Conservation (phyloP, 2,329 filamentous ascomycete genomes). For the Aspergillus persii region DNA sequence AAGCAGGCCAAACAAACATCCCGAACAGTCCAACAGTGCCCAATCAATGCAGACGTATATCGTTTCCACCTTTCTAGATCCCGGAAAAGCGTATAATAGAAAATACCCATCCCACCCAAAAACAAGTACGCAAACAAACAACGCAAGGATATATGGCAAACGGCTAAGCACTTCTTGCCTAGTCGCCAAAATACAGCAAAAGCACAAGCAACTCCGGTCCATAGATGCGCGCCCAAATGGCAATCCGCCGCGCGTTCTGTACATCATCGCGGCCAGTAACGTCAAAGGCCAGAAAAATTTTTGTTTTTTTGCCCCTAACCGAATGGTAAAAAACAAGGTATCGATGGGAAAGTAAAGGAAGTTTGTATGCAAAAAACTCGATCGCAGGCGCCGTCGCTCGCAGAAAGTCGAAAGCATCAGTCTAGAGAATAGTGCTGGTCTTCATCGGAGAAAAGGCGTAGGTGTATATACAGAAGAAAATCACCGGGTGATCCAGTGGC, state of each 20-base stretch:
- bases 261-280: slow-evolving; percentile 37
- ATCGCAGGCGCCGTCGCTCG: slow-evolving; percentile 44
- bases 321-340: slow-evolving; percentile 37
- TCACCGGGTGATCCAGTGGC: slow-evolving; percentile 30
- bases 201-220: slow-evolving; percentile 34
- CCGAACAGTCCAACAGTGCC: slow-evolving; percentile 36
- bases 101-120: slow-evolving; percentile 35
- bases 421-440: slow-evolving; percentile 35
- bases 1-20: slow-evolving; percentile 26
- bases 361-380: slow-evolving; percentile 36
- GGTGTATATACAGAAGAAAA: slow-evolving; percentile 34
- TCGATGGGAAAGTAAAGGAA: slow-evolving; percentile 25
- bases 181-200: slow-evolving; percentile 30
- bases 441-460: slow-evolving; percentile 28
- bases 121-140: slow-evolving; percentile 25
- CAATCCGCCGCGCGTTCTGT: slow-evolving; percentile 40
- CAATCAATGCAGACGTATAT: slow-evolving; percentile 46
- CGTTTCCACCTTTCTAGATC: slow-evolving; percentile 45
- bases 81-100: slow-evolving; percentile 30
- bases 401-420: slow-evolving; percentile 37
- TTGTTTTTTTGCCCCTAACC: slow-evolving; percentile 33
- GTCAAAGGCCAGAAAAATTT: slow-evolving; percentile 29
- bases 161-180: slow-evolving; percentile 27
- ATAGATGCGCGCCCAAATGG: slow-evolving; percentile 34
- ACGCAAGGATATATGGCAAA: slow-evolving; percentile 29